Evolutionary conservation across 805 yeast species (phyloP).

Genomic region (Kazachstania bromeliacearum): DNA sequence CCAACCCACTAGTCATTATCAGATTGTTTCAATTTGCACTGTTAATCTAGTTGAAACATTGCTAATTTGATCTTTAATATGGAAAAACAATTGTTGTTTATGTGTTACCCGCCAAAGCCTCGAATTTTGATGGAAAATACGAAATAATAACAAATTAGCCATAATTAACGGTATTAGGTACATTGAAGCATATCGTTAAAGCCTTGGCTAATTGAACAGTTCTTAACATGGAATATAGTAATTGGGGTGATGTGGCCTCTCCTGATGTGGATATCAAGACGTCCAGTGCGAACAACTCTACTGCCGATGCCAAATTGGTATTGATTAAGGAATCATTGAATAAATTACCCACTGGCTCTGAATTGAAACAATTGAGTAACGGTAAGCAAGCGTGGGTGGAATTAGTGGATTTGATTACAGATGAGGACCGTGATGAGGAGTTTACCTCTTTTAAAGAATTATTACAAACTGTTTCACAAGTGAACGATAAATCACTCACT

Average conservation of each 20-base stretch:
- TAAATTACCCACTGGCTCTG: not conserved
- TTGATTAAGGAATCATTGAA: not conserved
- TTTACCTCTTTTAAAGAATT: constrained; percentile 15
- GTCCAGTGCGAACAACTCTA: not conserved
- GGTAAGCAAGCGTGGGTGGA: constrained; percentile 14
- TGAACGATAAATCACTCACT: constrained; percentile 22
- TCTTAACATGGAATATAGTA: constrained; percentile 7
- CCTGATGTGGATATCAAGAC: not conserved
- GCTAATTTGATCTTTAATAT: too few relatives aligned
- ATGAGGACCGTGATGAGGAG: constrained; percentile 16
- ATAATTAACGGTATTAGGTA: too few relatives aligned
- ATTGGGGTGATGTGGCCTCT: constrained; percentile 9
- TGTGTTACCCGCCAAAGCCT: too few relatives aligned
- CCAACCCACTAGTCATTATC: too few relatives aligned
- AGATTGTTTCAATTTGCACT: too few relatives aligned
- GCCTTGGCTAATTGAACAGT: too few relatives aligned
- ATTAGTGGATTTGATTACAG: constrained; percentile 17
- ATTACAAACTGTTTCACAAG: constrained; percentile 9
- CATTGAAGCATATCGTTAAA: too few relatives aligned
- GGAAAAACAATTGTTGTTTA: too few relatives aligned
- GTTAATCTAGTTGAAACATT: too few relatives aligned
- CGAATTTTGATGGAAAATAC: too few relatives aligned
- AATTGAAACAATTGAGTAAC: not conserved
- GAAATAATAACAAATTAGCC: too few relatives aligned
- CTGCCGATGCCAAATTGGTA: not conserved